phyloP scores from a whole-genome alignment of 1,284 basidiomycete species.

The Pterula multifida region DNA sequence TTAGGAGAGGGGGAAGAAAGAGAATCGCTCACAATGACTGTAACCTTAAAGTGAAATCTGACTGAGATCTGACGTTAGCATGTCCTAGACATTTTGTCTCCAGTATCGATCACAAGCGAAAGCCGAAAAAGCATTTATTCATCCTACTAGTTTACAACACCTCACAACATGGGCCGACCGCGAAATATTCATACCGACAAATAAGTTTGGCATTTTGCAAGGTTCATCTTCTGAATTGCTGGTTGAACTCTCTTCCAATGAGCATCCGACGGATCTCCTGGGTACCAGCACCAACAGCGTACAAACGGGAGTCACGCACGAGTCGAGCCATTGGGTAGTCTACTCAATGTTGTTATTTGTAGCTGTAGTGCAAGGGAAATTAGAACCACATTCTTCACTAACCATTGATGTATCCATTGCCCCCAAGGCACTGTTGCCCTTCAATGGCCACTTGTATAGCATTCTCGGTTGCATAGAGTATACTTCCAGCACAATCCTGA shows the following conservation, averaged over 20 bases:
- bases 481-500: constrained; percentile 87
- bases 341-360: constrained; percentile 17
- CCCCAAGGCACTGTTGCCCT: constrained; percentile 85
- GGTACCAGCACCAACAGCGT: constrained; percentile 86
- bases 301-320: constrained; percentile 74
- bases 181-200: too few species aligned
- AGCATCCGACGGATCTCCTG: constrained; percentile 87
- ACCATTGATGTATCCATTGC: constrained; percentile 91
- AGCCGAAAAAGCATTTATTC: too few species aligned
- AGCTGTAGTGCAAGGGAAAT: constrained; percentile 6
- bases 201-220: too few species aligned
- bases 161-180: too few species aligned
- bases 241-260: constrained; percentile 83
- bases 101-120: too few species aligned
- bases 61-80: too few species aligned
- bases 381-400: constrained; percentile 14
- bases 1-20: too few species aligned
- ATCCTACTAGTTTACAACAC: too few species aligned
- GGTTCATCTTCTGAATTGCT: constrained; percentile 41
- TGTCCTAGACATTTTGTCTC: too few species aligned
- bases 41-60: too few species aligned
- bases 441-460: constrained; percentile 86
- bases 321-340: constrained; percentile 85
- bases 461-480: constrained; percentile 83
- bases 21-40: too few species aligned